Evolutionary conservation across 495 filamentous ascomycete species (phyloP).

Genomic region (Filosporella fistucella): DNA sequence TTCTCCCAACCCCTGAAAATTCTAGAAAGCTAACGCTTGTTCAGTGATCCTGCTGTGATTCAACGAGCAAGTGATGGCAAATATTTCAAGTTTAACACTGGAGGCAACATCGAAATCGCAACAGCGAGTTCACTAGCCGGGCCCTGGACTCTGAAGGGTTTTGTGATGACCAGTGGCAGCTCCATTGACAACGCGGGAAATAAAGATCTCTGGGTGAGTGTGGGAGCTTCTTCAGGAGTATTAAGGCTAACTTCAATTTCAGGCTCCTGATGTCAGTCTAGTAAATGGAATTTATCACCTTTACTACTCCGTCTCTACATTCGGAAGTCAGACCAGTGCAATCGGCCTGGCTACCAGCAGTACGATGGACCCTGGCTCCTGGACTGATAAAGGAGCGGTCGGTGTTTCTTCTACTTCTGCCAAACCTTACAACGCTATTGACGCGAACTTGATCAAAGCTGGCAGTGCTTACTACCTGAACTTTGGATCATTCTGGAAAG

Average conservation of each 20-base stretch:
- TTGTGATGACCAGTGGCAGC: constrained; percentile 51
- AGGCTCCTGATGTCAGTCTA: constrained; percentile 64
- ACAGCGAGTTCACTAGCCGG: constrained; percentile 53
- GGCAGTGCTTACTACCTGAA: constrained; percentile 48
- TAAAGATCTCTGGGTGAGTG: constrained; percentile 52
- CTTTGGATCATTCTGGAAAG: constrained; percentile 69
- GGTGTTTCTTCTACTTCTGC: constrained; percentile 41
- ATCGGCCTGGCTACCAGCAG: constrained; percentile 67
- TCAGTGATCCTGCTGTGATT: constrained; percentile 61
- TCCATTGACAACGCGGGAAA: constrained; percentile 51
- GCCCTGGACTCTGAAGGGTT: constrained; percentile 59
- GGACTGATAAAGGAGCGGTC: constrained; percentile 50
- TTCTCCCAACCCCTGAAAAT: no score
- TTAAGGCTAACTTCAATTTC: constrained; percentile 1
- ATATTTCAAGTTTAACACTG: constrained; percentile 72
- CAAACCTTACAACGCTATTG: constrained; percentile 65
- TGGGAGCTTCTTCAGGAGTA: background rate
- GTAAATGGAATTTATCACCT: constrained; percentile 58
- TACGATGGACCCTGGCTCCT: constrained; percentile 55
- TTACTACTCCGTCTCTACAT: constrained; percentile 65
- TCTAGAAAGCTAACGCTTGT: no score
- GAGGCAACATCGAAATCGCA: constrained; percentile 53
- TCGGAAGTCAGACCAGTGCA: constrained; percentile 57
- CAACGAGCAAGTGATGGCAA: constrained; percentile 57
- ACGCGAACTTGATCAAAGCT: constrained; percentile 52